Evolutionary conservation across 495 filamentous ascomycete species (phyloP), one percentile per base, ranked within the genome.

Genomic region (Penicillium atrosanguineum): DNA sequence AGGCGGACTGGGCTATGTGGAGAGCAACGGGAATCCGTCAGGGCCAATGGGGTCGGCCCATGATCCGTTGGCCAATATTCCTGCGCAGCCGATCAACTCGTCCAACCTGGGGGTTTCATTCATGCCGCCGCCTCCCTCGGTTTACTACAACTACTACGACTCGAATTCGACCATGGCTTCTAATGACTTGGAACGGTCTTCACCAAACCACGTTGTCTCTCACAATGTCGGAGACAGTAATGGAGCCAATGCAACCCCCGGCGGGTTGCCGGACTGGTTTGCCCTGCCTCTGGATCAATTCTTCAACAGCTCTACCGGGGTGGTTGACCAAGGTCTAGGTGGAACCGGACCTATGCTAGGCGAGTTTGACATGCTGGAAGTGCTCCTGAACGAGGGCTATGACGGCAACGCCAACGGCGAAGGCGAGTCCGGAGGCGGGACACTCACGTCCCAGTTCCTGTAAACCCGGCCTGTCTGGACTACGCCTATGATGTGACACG

Each of bases 211-310:
- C 37, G 61, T 59, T 31, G 41, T 64, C 16, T 65, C 65, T 16
- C 73, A 71, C 37, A 47, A 62, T 12, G 61, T 69, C 48, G 59
- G 63, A 37, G 69, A 72, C 34, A 63, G 56, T 23, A 57, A 63
- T 21, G 64, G 58, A 16, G 56, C 50, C 41, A 65, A 50, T 20
- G 44, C 63, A 2, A 59, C 68, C 34, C 63, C 68, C 1, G 66
- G 69, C n/a, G 64, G 59, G 3, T 61, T 74, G 16, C 65, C 78
- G 8, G 75, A 81, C 50, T 72, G 73, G 71, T 77, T 76, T 47
- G 71, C 70, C 0, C 69, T 80, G 15, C 71, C 75, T 0, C 62
- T 78, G 7, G 72, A 81, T 51, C 74, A 83, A 53, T 77, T 84
- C 57, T 74, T 77, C 44, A 81, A 77, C 26, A 80, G 76, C 46